Percentiles rank a stretch among this genome's conserved stretches.
phyloP scores from a whole-genome alignment of 2,329 filamentous ascomycete genomes.

The Fusarium stilboides region DNA sequence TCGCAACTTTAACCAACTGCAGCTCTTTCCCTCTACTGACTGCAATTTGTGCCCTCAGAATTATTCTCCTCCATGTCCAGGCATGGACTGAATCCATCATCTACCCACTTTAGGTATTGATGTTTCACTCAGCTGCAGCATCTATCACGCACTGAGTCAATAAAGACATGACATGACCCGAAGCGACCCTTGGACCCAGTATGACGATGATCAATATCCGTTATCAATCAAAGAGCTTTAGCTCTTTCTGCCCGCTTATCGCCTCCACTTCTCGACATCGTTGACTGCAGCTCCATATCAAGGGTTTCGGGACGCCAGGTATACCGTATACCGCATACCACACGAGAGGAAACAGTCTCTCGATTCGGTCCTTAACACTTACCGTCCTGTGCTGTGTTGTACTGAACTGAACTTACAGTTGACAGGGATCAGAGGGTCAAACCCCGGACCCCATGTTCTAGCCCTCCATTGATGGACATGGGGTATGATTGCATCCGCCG shows the following conservation, averaged over 20 bases:
- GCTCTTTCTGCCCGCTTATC: conserved; percentile 11
- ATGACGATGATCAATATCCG: neutral
- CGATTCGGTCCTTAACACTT: conserved; percentile 24
- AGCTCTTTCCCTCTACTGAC: neutral
- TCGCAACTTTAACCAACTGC: conserved; percentile 8
- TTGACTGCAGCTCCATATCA: conserved; percentile 18
- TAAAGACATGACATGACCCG: neutral
- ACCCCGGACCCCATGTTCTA: conserved; percentile 34
- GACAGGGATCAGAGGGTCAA: conserved; percentile 26
- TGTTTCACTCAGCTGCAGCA: neutral
- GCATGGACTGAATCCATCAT: neutral
- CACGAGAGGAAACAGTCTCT: conserved; percentile 26
- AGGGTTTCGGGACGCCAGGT: neutral
- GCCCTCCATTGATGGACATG: conserved; percentile 27
- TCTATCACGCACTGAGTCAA: neutral
- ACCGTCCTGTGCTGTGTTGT: conserved; percentile 1
- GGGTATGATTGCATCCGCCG: conserved; percentile 31
- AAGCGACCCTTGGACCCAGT: neutral
- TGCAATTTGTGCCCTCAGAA: neutral
- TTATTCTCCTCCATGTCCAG: neutral
- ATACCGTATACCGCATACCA: conserved; percentile 12
- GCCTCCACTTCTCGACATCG: conserved; percentile 19
- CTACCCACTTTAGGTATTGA: conserved; percentile 8
- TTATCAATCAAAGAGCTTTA: conserved; percentile 24
- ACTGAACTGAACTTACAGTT: conserved; percentile 11